Evolutionary conservation across 495 filamentous ascomycete species (phyloP).

Genomic region (Penicillium desertorum): DNA sequence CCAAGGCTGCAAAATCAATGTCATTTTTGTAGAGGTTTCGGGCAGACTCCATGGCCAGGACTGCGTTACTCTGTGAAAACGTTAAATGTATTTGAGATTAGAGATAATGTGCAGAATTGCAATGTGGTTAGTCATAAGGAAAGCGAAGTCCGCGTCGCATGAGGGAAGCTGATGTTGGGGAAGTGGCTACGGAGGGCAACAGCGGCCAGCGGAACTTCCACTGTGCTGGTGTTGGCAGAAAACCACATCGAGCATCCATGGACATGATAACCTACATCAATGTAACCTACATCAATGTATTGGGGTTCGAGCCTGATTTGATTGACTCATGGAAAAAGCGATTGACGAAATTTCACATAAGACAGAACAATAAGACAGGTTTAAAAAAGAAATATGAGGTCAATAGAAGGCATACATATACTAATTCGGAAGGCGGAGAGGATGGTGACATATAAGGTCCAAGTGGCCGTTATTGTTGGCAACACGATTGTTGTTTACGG

Average conservation of each 20-base stretch:
- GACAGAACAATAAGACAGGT: too few relatives aligned
- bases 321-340: too few relatives aligned
- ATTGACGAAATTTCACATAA: too few relatives aligned
- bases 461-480: too few relatives aligned
- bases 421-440: too few relatives aligned
- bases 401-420: too few relatives aligned
- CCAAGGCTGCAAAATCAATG: conserved; percentile 61
- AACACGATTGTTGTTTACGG: background rate
- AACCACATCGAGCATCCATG: too few relatives aligned
- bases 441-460: too few relatives aligned
- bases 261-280: too few relatives aligned
- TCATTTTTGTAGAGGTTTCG: conserved; percentile 58
- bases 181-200: background rate
- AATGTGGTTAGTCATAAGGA: background rate
- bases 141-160: background rate
- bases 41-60: conserved; percentile 31
- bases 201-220: background rate
- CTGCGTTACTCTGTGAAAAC: background rate
- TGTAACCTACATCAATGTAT: too few relatives aligned
- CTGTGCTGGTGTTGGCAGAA: background rate
- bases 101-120: background rate
- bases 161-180: background rate
- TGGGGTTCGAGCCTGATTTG: too few relatives aligned
- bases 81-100: background rate
- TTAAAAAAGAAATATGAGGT: too few relatives aligned